These are phyloP conservation scores for Coprinopsis marcescibilis DNA, from an alignment of 768 basidiomycete genomes.

Conservation along the genomic window DNA sequence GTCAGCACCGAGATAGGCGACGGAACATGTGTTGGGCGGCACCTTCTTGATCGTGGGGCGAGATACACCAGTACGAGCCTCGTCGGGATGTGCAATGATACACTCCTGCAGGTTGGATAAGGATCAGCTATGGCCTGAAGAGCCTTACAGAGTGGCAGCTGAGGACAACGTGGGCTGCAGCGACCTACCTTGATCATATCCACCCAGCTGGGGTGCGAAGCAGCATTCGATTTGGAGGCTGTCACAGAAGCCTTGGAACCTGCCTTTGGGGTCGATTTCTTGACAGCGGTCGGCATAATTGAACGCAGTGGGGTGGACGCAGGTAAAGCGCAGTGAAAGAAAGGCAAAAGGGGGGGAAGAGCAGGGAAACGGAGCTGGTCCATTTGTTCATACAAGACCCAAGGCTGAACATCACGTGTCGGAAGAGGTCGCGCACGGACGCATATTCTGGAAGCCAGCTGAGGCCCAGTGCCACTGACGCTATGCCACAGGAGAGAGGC, in stretches of 20 bases:
- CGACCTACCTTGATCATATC: slow-evolving; percentile 73
- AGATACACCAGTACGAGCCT: slow-evolving; percentile 71
- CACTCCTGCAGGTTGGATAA: slow-evolving; percentile 46
- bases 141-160: slow-evolving; percentile 24
- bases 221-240: slow-evolving; percentile 30
- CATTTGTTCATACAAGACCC: slow-evolving; percentile 21
- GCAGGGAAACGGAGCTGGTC: slow-evolving; percentile 14
- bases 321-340: not conserved
- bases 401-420: slow-evolving; percentile 22
- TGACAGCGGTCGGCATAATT: slow-evolving; percentile 24
- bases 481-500: not conserved
- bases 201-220: slow-evolving; percentile 61
- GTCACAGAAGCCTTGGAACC: slow-evolving; percentile 28
- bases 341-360: slow-evolving; percentile 5
- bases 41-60: slow-evolving; percentile 80
- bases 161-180: slow-evolving; percentile 8
- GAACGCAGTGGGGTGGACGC: not conserved
- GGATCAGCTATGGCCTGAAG: slow-evolving; percentile 22
- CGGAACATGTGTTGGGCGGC: slow-evolving; percentile 13
- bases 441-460: slow-evolving; percentile 8
- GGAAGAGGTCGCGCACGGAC: slow-evolving; percentile 24
- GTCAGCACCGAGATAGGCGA: slow-evolving; percentile 6
- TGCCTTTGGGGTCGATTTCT: slow-evolving; percentile 35
- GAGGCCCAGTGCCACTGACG: not conserved
- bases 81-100: slow-evolving; percentile 65